Conservation (phyloP, 805 yeast genomes). For the Allodekkera sacchari region DNA sequence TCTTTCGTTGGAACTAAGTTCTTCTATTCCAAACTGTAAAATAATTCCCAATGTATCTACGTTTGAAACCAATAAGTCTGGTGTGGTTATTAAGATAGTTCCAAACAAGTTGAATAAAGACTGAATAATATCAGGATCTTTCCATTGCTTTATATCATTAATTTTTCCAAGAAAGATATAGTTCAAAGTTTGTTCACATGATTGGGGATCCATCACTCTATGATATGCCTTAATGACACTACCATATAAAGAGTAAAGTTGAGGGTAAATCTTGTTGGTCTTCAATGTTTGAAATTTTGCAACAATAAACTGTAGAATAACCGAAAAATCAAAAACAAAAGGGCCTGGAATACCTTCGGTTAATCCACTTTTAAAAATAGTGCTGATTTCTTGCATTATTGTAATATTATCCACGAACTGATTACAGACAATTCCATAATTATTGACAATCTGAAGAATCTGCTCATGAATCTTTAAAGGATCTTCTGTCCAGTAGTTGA, state of each 20-base stretch:
- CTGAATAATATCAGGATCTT: slow-evolving; percentile 55
- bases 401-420: slow-evolving; percentile 34
- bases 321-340: slow-evolving; percentile 40
- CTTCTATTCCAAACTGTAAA: slow-evolving; percentile 28
- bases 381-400: slow-evolving; percentile 56
- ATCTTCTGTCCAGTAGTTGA: slow-evolving; percentile 42
- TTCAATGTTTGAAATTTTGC: slow-evolving; percentile 24
- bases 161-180: slow-evolving; percentile 30
- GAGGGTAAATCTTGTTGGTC: slow-evolving; percentile 30
- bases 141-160: slow-evolving; percentile 23
- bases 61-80: slow-evolving; percentile 34
- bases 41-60: slow-evolving; percentile 13
- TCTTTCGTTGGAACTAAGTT: slow-evolving; percentile 41
- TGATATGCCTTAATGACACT: slow-evolving; percentile 22
- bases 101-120: slow-evolving; percentile 42
- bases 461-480: slow-evolving; percentile 35
- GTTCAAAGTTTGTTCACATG: slow-evolving; percentile 29
- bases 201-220: slow-evolving; percentile 22
- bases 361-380: slow-evolving; percentile 55
- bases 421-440: slow-evolving; percentile 32
- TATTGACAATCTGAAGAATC: slow-evolving; percentile 32
- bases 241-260: slow-evolving; percentile 35
- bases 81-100: slow-evolving; percentile 39
- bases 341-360: slow-evolving; percentile 60
- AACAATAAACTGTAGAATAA: slow-evolving; percentile 32